Evolutionary conservation across 108 stramenopile genomes (phyloP).

Genomic region (Cyclotella kingstonii): DNA sequence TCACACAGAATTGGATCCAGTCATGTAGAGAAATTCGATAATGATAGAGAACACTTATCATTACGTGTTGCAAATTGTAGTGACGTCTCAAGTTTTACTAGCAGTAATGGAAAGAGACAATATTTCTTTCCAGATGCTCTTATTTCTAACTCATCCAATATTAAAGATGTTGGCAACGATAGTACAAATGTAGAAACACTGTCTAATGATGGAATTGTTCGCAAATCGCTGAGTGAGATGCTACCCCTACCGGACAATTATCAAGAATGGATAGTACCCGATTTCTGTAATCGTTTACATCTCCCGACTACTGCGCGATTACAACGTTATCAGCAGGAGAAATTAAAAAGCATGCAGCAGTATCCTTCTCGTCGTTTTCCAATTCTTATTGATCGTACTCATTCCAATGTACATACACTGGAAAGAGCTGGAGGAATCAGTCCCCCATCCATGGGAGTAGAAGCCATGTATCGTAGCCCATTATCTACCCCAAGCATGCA

Average conservation of each 20-base stretch:
- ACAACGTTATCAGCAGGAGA: background rate
- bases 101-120: constrained; percentile 5
- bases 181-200: background rate
- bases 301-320: constrained; percentile 37
- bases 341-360: background rate
- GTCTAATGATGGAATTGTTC: constrained; percentile 13
- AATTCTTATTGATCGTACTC: constrained; percentile 33
- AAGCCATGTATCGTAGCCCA: constrained; percentile 45
- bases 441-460: constrained; percentile 39
- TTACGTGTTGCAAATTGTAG: too few relatives aligned
- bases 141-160: background rate
- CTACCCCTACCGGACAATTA: constrained; percentile 54
- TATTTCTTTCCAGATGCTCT: constrained; percentile 44
- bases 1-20: constrained; percentile 14
- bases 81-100: too few relatives aligned
- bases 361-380: constrained; percentile 8
- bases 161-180: background rate
- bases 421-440: constrained; percentile 3
- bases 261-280: constrained; percentile 76
- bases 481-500: constrained; percentile 10
- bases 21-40: too few relatives aligned
- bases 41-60: too few relatives aligned
- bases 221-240: constrained; percentile 11
- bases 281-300: constrained; percentile 43
- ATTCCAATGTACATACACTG: constrained; percentile 3